Base-by-base conservation (phyloP, 1,139 yeast genomes). In the Zhuliangozyma parablackwelliae region DNA sequence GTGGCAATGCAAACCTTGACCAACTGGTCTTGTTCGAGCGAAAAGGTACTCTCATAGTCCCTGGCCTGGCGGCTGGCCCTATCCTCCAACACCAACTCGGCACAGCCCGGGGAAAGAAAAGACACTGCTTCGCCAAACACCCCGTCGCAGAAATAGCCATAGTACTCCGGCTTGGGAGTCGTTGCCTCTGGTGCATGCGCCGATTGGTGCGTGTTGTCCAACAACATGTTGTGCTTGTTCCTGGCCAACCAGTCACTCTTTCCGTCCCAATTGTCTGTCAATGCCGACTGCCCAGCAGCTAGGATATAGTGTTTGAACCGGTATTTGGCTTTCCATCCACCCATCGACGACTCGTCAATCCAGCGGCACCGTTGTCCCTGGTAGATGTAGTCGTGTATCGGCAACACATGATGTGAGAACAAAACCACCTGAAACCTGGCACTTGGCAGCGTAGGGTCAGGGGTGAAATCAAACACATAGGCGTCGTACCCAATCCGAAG, bases 1-100 rank as follows among this genome's bases (percentile, higher is more conserved):
- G 51, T 31, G 5, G 45, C 45, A n/a, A 46, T 36, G 33, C 50
- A 48, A 9, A 45, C 38, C n/a, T 39, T 36, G 5, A 48, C 50
- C 35, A 45, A 40, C 21, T 38, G 41, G 29, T 48, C 48, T 7
- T 34, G 23, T 13, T 34, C 30, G 4, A 48, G 41, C 3, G 47
- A 39, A n/a, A 32, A 29, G 2, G 46, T 34, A 29, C 39, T 42
- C 33, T 46, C 47, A 28, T 43, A 44, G 32, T 45, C 35, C 21
- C 32, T 30, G 28, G 29, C 11, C 9, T 7, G 24, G 10, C 24
- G 3, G 3, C 3, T 9, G 5, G 5, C 3, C 7, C 26, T 7
- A 25, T 44, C 44, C 13, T 37, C 40, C 8, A 46, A 33, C 24
- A 26, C 35, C 21, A 45, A 32, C 29, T 45, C 43, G 5, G 47